Conservation (phyloP, 306 rosid genomes). For the Mucuna pruriens region DNA sequence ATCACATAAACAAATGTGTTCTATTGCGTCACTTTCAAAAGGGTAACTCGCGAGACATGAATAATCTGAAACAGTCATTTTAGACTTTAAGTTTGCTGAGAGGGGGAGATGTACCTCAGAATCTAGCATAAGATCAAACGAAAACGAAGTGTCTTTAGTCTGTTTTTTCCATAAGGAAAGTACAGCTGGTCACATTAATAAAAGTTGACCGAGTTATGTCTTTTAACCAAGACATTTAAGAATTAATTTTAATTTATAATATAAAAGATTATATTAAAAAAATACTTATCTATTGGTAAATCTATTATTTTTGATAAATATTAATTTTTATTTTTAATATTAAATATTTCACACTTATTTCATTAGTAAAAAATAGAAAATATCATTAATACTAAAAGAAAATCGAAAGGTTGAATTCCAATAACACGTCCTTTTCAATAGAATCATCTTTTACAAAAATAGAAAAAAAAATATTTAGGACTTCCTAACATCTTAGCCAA, state of each 20-base stretch:
- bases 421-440: conserved; percentile 18
- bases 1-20: conserved; percentile 7
- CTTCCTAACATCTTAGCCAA: conserved; percentile 31
- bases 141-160: background rate
- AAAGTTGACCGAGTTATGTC: no score
- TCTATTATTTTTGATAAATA: no score
- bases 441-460: background rate
- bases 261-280: no score
- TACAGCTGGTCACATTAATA: conserved; percentile 24
- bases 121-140: background rate
- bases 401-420: conserved; percentile 30
- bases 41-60: conserved; percentile 6
- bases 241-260: no score
- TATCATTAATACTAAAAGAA: no score
- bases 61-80: background rate
- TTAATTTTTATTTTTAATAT: no score
- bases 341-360: no score
- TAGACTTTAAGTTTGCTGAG: background rate
- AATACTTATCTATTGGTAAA: no score
- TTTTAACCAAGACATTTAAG: no score
- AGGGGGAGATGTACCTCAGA: background rate
- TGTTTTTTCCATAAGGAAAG: background rate
- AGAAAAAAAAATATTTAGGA: background rate
- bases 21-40: conserved; percentile 20
- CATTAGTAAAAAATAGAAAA: no score